Evolutionary conservation across 768 basidiomycete species (phyloP), one percentile per base, ranked within the genome.

Genomic region (Terana coerulea): DNA sequence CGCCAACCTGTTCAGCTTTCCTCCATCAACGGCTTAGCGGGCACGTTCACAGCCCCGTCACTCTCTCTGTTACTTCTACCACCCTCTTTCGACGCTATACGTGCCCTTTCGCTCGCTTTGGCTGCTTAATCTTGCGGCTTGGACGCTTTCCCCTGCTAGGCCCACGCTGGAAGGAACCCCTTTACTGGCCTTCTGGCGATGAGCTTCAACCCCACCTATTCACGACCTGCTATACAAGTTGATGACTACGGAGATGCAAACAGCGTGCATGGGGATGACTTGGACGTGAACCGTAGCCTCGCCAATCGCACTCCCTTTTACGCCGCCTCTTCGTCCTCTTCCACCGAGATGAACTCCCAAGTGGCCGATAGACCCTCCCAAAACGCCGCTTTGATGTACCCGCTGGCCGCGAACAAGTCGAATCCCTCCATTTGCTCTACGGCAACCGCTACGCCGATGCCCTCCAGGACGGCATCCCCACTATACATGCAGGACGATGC

Each of bases 381-480:
- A n/a, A 55, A 74, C 71, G 46, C 70, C 64, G 41, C 72, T 62
- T 52, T 69, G 68, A 51, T 75, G 73, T 49, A 55, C 64, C 48
- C 70, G 4, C 40, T 40, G 36, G 35, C 58, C 36, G 41, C 51
- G 47, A 53, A 50, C 36, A 51, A 36, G 42, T 48, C 46, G 19
- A 49, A 25, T 19, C 25, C 50, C 3, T 69, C 70, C 1, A 49
- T 61, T 19, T 64, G 58, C 35, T 69, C 69, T 2, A 65, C 70
- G 21, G 63, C 63, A 15, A 61, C 67, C 42, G 65, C 59, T 28
- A 77, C 83, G 0, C 81, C 86, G n/a, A 54, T 78, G 12, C 78
- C 77, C n/a, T 85, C 87, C 8, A 80, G 84, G 43, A 71, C 79
- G 11, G 60, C 73, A 12, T 86, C 87, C 0, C 78, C 80, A 31